A percentile compares a stretch with the other conserved stretches of the same genome.
These are phyloP conservation scores for Teunomyces pallodes DNA, from an alignment of 805 yeast genomes.

Conservation along the genomic window DNA sequence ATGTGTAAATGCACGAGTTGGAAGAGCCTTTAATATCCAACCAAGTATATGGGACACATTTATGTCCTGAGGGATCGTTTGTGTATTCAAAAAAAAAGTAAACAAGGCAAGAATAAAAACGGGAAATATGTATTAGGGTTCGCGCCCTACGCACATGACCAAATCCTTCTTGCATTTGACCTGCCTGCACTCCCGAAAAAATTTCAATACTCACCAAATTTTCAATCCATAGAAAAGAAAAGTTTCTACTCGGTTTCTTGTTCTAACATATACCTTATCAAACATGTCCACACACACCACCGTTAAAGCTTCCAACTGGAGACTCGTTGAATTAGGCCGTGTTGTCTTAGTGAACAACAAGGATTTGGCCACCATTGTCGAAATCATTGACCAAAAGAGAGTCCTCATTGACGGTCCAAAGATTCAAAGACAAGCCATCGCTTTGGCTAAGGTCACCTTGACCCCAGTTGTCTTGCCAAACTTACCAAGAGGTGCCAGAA, in stretches of 20 bases:
- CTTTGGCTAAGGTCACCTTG: slow-evolving; percentile 84
- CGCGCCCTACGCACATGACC: neutral
- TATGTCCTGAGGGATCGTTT: too few species aligned
- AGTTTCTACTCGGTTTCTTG: slow-evolving; percentile 3
- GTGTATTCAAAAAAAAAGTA: too few species aligned
- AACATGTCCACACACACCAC: slow-evolving; percentile 37
- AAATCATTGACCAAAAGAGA: slow-evolving; percentile 98
- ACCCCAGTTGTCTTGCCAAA: slow-evolving; percentile 85
- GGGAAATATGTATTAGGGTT: neutral
- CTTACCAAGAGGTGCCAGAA: slow-evolving; percentile 93
- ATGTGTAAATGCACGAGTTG: too few species aligned
- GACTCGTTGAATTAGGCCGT: slow-evolving; percentile 99
- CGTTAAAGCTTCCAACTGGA: slow-evolving; percentile 98
- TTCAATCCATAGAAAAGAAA: slow-evolving; percentile 1
- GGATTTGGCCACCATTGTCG: slow-evolving; percentile 96
- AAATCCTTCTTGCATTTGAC: neutral
- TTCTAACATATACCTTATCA: slow-evolving; percentile 3
- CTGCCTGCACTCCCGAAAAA: slow-evolving; percentile 4
- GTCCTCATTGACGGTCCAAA: slow-evolving; percentile 97
- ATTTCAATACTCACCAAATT: slow-evolving; percentile 4
- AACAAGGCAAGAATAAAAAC: too few species aligned
- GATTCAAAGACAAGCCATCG: slow-evolving; percentile 88
- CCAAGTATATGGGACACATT: too few species aligned
- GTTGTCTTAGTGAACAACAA: slow-evolving; percentile 83
- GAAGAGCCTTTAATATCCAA: too few species aligned